These are phyloP conservation scores for Mortierella sp. DNA, from an alignment of 371 early-diverging fungal species.

Conservation along the genomic window DNA sequence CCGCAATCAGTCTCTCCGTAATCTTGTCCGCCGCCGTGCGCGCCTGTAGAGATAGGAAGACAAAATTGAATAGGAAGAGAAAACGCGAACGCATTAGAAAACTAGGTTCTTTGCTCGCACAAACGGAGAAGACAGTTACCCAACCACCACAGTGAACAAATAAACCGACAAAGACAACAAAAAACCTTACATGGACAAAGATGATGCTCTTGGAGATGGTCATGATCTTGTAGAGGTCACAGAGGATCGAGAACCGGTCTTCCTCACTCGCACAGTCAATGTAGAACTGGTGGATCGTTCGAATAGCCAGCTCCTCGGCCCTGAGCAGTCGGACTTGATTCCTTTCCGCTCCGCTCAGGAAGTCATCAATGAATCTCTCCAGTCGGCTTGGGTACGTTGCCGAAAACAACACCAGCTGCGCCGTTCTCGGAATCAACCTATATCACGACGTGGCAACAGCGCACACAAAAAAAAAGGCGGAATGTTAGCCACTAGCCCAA, in stretches of 20 bases:
- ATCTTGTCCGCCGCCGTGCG: constrained; percentile 87
- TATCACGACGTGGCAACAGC: not conserved
- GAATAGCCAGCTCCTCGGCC: constrained; percentile 90
- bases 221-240: constrained; percentile 87
- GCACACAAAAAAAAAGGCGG: not conserved
- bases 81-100: no score
- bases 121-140: not conserved
- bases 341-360: constrained; percentile 69
- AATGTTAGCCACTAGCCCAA: constrained; percentile 22
- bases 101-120: no score
- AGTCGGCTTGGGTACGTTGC: constrained; percentile 94
- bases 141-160: not conserved
- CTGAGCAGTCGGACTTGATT: constrained; percentile 84
- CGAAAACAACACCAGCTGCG: constrained; percentile 94
- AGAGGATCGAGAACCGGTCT: constrained; percentile 87
- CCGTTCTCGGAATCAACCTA: constrained; percentile 68
- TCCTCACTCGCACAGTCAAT: constrained; percentile 88
- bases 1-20: constrained; percentile 72
- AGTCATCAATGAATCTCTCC: constrained; percentile 79
- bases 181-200: constrained; percentile 81
- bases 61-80: not conserved
- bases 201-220: constrained; percentile 98
- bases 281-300: constrained; percentile 96
- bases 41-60: constrained; percentile 52
- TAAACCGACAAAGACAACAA: not conserved